phyloP scores from a whole-genome alignment of 139 green algal genomes.

The Penium margaritaceum region DNA sequence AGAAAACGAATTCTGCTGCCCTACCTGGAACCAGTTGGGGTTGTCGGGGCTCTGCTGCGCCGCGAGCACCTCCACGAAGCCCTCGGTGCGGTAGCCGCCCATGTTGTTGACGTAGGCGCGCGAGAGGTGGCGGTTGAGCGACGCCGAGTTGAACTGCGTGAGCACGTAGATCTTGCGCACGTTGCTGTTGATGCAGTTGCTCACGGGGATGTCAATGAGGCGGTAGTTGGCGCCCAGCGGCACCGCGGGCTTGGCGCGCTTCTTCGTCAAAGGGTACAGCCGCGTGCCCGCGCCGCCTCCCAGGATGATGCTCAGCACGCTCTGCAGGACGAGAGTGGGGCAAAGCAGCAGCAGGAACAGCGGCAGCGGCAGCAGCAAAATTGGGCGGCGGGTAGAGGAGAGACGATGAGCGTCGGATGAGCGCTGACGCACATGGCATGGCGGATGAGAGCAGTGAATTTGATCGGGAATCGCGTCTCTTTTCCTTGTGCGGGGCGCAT shows the following conservation, averaged over 20 bases:
- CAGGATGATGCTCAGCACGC: conserved; percentile 93
- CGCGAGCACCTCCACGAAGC: conserved; percentile 98
- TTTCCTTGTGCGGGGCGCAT: too few species aligned
- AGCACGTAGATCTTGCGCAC: conserved; percentile 99
- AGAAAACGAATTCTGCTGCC: conserved; percentile 52
- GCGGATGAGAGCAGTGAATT: too few species aligned
- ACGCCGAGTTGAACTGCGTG: conserved; percentile 99
- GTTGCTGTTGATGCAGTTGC: conserved; percentile 98
- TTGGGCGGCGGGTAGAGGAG: too few species aligned
- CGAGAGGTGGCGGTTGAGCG: conserved; percentile 93
- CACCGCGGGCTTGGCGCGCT: conserved; percentile 97
- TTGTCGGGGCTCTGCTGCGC: conserved; percentile 81
- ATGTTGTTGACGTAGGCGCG: conserved; percentile 93
- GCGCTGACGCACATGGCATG: too few species aligned
- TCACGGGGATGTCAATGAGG: conserved; percentile 98
- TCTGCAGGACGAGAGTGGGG: conserved; percentile 65
- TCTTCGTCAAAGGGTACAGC: conserved; percentile 98
- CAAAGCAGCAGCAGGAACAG: too few species aligned
- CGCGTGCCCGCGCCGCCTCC: conserved; percentile 88
- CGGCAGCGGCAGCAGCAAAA: too few species aligned
- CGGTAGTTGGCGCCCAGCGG: conserved; percentile 97
- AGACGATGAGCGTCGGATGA: too few species aligned
- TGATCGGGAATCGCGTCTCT: too few species aligned
- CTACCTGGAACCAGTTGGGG: conserved; percentile 88
- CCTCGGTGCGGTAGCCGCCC: conserved; percentile 63